A percentile compares a stretch with the other conserved stretches of the same genome.
Evolutionary conservation across 2,329 filamentous ascomycete genomes (phyloP).

Genomic region (Claviceps fusiformis): DNA sequence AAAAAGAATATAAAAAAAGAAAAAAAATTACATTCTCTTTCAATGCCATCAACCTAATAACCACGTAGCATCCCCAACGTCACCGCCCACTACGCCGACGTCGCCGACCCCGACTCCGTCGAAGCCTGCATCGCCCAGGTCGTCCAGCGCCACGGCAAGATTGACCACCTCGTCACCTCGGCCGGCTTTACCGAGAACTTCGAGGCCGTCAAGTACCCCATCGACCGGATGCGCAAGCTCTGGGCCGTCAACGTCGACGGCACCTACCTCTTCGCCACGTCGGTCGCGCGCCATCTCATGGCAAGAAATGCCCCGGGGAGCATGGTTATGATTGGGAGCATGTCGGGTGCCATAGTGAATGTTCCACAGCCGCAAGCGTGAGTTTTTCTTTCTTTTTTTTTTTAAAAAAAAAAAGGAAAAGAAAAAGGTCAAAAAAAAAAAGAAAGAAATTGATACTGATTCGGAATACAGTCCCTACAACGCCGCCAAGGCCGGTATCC

Average conservation of each 20-base stretch:
- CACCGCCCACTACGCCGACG: constrained; percentile 82
- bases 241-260: constrained; percentile 91
- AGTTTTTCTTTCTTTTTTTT: constrained; percentile 13
- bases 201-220: constrained; percentile 78
- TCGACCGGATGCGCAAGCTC: constrained; percentile 82
- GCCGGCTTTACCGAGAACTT: constrained; percentile 96
- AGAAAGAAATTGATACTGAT: too few species aligned
- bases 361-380: constrained; percentile 81
- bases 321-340: constrained; percentile 91
- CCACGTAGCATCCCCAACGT: constrained; percentile 52
- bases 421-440: too few species aligned
- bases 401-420: too few species aligned
- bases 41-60: background rate
- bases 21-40: too few species aligned
- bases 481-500: constrained; percentile 79
- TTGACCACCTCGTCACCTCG: constrained; percentile 89
- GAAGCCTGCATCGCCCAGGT: constrained; percentile 55
- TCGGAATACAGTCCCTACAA: constrained; percentile 57
- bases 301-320: constrained; percentile 64
- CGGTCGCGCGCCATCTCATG: constrained; percentile 80
- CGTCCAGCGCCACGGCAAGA: constrained; percentile 51
- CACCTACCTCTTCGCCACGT: constrained; percentile 77
- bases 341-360: constrained; percentile 89
- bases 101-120: constrained; percentile 68
- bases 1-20: too few species aligned